Conservation (phyloP, 805 yeast genomes). For the Zygoascus tannicola region DNA sequence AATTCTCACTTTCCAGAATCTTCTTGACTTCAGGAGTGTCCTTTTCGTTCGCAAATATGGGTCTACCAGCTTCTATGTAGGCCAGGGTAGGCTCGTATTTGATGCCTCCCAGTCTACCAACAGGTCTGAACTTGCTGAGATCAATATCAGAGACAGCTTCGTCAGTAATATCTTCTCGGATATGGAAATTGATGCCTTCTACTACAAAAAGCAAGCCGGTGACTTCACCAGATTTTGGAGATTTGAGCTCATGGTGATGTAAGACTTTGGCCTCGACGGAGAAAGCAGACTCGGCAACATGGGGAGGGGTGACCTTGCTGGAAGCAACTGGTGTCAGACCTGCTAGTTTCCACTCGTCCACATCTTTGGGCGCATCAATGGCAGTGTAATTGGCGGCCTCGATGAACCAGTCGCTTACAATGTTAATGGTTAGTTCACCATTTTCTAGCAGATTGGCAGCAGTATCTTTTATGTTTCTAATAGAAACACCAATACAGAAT, state of each 20-base stretch:
- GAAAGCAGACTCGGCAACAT: conserved; percentile 55
- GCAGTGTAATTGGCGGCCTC: conserved; percentile 53
- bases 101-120: conserved; percentile 46
- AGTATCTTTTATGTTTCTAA: conserved; percentile 40
- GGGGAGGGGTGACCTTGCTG: conserved; percentile 40
- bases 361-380: conserved; percentile 38
- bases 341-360: conserved; percentile 47
- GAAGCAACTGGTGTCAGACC: conserved; percentile 45
- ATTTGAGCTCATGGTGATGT: conserved; percentile 36
- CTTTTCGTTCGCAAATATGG: background rate
- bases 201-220: conserved; percentile 37
- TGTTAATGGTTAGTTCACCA: conserved; percentile 45
- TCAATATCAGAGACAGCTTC: conserved; percentile 35
- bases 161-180: conserved; percentile 45
- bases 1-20: no score
- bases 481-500: conserved; percentile 43
- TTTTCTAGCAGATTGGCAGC: conserved; percentile 40
- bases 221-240: conserved; percentile 23
- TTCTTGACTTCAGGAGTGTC: background rate
- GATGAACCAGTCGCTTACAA: conserved; percentile 53
- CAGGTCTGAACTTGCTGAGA: conserved; percentile 41
- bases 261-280: conserved; percentile 47
- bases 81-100: conserved; percentile 28
- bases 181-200: conserved; percentile 52
- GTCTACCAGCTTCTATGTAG: background rate